A percentile compares a stretch with the other conserved stretches of the same genome.
Evolutionary conservation across 192 early-diverging fungal genomes (phyloP).

Genomic region (Linderina pennispora): DNA sequence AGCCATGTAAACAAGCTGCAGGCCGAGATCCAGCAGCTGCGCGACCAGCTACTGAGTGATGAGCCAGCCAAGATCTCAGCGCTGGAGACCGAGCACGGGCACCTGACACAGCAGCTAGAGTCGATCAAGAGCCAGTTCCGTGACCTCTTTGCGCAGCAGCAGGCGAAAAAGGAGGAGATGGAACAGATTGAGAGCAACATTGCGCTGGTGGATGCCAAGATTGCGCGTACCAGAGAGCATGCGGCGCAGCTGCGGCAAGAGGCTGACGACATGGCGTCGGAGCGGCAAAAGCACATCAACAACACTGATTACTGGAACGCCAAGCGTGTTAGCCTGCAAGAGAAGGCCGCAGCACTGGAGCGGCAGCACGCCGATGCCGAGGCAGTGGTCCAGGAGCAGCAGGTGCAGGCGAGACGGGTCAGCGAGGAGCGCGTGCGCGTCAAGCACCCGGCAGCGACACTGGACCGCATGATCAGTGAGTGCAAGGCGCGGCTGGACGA

Average conservation of each 20-base stretch:
- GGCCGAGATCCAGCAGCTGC: constrained; percentile 36
- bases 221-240: constrained; percentile 14
- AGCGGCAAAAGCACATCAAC: constrained; percentile 25
- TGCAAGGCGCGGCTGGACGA: constrained; percentile 47
- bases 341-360: constrained; percentile 11
- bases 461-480: constrained; percentile 59
- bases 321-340: constrained; percentile 40
- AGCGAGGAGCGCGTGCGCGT: constrained; percentile 59
- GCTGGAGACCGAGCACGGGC: constrained; percentile 51
- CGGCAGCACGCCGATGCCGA: constrained; percentile 18
- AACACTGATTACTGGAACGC: constrained; percentile 53
- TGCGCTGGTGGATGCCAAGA: constrained; percentile 28
- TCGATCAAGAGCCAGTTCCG: constrained; percentile 55
- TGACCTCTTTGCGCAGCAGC: constrained; percentile 44
- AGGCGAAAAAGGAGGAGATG: constrained; percentile 39
- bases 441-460: constrained; percentile 26
- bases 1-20: constrained; percentile 23
- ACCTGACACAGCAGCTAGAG: constrained; percentile 48
- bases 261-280: constrained; percentile 21
- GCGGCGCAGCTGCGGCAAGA: constrained; percentile 24
- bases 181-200: constrained; percentile 11
- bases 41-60: constrained; percentile 53
- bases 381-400: constrained; percentile 37
- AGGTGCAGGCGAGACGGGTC: constrained; percentile 48
- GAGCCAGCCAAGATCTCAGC: constrained; percentile 58